Evolutionary conservation across 2,329 filamentous ascomycete species (phyloP).

Genomic region (Fusarium bactridioides): DNA sequence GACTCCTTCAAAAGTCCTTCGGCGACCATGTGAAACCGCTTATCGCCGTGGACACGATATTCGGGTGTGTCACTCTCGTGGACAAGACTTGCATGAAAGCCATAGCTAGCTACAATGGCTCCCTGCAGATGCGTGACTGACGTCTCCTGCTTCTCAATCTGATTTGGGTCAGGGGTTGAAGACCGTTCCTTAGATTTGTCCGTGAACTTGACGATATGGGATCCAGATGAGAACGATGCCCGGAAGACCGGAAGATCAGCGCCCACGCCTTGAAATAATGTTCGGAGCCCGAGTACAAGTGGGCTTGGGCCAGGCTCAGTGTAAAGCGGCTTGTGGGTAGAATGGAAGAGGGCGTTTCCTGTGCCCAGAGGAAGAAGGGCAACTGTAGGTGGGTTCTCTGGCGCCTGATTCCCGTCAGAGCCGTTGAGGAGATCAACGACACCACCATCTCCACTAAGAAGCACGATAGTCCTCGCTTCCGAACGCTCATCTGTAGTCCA

Average conservation of each 20-base stretch:
- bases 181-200: conserved; percentile 17
- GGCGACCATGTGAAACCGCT: conserved; percentile 86
- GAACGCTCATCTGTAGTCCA: conserved; percentile 44
- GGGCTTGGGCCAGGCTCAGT: conserved; percentile 48
- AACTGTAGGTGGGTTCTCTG: conserved; percentile 52
- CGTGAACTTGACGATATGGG: conserved; percentile 55
- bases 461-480: conserved; percentile 66
- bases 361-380: conserved; percentile 69
- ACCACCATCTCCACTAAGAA: conserved; percentile 90
- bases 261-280: conserved; percentile 65
- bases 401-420: conserved; percentile 40
- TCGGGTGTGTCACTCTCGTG: conserved; percentile 88
- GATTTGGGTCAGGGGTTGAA: not conserved
- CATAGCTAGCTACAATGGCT: conserved; percentile 88
- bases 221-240: conserved; percentile 67
- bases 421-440: conserved; percentile 83
- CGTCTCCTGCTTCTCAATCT: conserved; percentile 43
- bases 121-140: conserved; percentile 64
- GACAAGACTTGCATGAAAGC: conserved; percentile 86
- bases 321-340: conserved; percentile 66
- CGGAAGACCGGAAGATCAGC: conserved; percentile 68
- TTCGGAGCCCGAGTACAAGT: conserved; percentile 60
- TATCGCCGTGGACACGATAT: conserved; percentile 78
- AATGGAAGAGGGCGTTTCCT: conserved; percentile 71
- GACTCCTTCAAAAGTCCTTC: conserved; percentile 70